These are phyloP conservation scores for Pythium utonaiense DNA, from an alignment of 352 stramenopile genomes.

Conservation along the genomic window DNA sequence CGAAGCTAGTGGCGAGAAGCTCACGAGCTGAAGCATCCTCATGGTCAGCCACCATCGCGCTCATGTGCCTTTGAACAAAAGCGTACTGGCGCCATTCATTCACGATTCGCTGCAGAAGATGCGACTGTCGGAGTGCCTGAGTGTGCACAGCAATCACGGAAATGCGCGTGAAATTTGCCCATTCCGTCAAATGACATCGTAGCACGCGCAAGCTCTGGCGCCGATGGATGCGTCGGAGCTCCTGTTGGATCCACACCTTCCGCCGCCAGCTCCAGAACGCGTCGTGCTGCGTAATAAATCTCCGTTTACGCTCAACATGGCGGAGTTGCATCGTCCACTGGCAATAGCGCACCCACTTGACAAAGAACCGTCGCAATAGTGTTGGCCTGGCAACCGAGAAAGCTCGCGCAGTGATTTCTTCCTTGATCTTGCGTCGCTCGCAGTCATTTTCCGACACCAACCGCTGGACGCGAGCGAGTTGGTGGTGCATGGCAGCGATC, in stretches of 20 bases:
- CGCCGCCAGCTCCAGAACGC: conserved; percentile 62
- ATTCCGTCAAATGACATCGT: conserved; percentile 42
- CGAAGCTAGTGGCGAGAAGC: neutral
- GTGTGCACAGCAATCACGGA: conserved; percentile 44
- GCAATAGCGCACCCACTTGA: conserved; percentile 54
- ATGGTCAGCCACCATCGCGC: conserved; percentile 2
- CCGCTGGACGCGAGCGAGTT: conserved; percentile 42
- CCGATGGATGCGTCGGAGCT: conserved; percentile 28
- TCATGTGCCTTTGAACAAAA: conserved; percentile 17
- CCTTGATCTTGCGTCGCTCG: conserved; percentile 53
- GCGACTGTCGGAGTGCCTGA: conserved; percentile 24
- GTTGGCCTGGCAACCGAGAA: conserved; percentile 43
- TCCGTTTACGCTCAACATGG: conserved; percentile 40
- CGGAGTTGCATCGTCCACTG: conserved; percentile 44
- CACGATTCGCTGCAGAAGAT: conserved; percentile 28
- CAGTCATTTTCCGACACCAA: conserved; percentile 34
- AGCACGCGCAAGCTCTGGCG: conserved; percentile 25
- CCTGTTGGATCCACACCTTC: conserved; percentile 46
- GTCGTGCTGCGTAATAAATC: conserved; percentile 54
- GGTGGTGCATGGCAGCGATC: conserved; percentile 36
- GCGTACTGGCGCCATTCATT: conserved; percentile 34
- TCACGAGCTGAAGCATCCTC: neutral
- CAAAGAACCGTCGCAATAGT: conserved; percentile 53
- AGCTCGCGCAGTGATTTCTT: conserved; percentile 42
- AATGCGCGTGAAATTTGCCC: conserved; percentile 53